phyloP scores from a whole-genome alignment of 192 early-diverging fungal genomes.

The Umbelopsis ramanniana region DNA sequence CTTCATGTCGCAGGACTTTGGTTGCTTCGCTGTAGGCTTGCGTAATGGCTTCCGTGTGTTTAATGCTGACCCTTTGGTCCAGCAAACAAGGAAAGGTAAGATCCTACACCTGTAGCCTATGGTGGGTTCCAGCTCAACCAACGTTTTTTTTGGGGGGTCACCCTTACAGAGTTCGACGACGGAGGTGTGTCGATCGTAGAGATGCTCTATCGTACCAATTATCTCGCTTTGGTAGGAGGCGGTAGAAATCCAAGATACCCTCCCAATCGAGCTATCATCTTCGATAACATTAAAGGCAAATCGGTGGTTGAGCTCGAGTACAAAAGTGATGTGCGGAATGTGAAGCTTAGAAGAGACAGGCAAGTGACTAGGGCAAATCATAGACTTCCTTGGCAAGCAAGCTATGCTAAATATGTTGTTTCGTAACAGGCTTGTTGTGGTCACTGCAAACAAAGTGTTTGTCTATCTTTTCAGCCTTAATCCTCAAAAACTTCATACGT shows the following conservation, averaged over 20 bases:
- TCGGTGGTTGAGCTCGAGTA: conserved; percentile 80
- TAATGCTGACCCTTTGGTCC: conserved; percentile 82
- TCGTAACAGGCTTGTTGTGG: conserved; percentile 69
- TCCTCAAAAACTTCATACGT: conserved; percentile 76
- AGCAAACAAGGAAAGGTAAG: conserved; percentile 75
- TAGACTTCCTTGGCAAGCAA: too few relatives aligned
- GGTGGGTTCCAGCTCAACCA: background rate
- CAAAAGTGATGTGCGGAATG: conserved; percentile 78
- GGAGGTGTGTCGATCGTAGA: conserved; percentile 83
- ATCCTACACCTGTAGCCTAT: background rate
- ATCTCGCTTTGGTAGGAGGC: conserved; percentile 84
- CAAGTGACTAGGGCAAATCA: conserved; percentile 26
- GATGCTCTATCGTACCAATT: conserved; percentile 87
- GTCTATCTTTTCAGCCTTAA: conserved; percentile 75
- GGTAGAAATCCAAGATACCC: conserved; percentile 83
- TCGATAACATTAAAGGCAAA: conserved; percentile 78
- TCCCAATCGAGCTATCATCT: conserved; percentile 88
- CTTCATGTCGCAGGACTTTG: conserved; percentile 55
- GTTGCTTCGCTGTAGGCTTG: conserved; percentile 82
- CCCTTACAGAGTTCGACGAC: conserved; percentile 70
- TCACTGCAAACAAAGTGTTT: conserved; percentile 76
- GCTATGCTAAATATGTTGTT: background rate
- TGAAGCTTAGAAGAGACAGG: conserved; percentile 79
- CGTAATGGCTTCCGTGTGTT: conserved; percentile 85
- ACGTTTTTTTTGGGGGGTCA: background rate